A percentile compares a stretch with the other conserved stretches of the same genome.
Conservation (phyloP, 495 filamentous ascomycete genomes). For the Rhizodiscina lignyota region DNA sequence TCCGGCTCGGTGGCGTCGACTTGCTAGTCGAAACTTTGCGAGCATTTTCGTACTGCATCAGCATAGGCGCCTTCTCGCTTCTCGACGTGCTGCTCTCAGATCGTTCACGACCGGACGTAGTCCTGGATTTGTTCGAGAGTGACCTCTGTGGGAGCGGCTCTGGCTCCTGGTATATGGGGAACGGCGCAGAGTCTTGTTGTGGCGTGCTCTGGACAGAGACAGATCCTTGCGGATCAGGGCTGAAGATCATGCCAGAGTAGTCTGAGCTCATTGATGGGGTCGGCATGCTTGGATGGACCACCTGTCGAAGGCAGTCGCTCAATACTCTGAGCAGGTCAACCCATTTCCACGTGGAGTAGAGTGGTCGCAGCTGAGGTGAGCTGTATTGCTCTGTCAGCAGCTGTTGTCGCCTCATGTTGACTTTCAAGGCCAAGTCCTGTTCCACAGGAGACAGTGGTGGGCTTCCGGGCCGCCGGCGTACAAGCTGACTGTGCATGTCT, state of each 20-base stretch:
- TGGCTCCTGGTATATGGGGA: too few species aligned
- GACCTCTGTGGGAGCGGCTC: too few species aligned
- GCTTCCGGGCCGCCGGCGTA: conserved; percentile 46
- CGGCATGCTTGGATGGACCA: too few species aligned
- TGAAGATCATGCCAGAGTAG: too few species aligned
- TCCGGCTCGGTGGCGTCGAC: conserved; percentile 1
- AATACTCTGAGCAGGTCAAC: conserved; percentile 61
- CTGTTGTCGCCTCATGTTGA: conserved; percentile 46
- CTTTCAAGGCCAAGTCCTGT: conserved; percentile 51
- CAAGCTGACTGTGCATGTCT: conserved; percentile 45
- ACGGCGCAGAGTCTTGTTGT: too few species aligned
- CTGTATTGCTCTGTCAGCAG: conserved; percentile 46
- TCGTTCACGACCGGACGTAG: too few species aligned
- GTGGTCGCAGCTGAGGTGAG: conserved; percentile 36
- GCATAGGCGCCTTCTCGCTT: too few species aligned
- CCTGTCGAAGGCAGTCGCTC: conserved; percentile 40
- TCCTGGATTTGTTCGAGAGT: too few species aligned
- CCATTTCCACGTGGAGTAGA: conserved; percentile 67
- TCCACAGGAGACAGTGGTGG: conserved; percentile 52
- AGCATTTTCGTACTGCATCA: background rate
- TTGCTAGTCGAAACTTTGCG: background rate
- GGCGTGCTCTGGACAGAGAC: too few species aligned
- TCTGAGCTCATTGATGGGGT: too few species aligned
- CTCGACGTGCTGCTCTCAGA: too few species aligned
- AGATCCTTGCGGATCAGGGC: too few species aligned